phyloP scores from a whole-genome alignment of 345 rosid species.

The Odontarrhena argentea region DNA sequence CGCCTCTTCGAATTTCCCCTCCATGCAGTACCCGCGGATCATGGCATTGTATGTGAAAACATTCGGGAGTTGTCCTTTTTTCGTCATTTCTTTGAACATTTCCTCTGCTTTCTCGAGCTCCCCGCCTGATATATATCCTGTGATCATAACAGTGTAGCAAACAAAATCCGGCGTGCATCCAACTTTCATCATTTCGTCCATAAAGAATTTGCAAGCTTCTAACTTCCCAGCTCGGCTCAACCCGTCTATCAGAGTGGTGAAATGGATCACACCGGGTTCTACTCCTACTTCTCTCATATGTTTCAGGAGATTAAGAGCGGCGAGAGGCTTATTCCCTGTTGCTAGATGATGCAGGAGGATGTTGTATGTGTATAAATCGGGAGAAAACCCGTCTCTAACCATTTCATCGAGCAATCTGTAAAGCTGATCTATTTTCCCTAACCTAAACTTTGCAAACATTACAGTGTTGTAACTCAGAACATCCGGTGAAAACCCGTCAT shows the following conservation, averaged over 20 bases:
- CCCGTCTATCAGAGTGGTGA: conserved; percentile 85
- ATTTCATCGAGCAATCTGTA: conserved; percentile 74
- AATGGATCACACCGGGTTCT: conserved; percentile 70
- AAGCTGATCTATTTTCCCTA: conserved; percentile 68
- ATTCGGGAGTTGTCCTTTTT: conserved; percentile 71
- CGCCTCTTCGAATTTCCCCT: conserved; percentile 68
- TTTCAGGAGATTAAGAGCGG: conserved; percentile 70
- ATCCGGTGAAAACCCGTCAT: conserved; percentile 63
- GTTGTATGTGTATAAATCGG: conserved; percentile 82
- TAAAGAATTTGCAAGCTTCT: conserved; percentile 79
- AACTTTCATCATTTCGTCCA: conserved; percentile 68
- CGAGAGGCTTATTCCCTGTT: conserved; percentile 74
- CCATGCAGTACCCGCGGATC: conserved; percentile 88
- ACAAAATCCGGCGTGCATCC: conserved; percentile 81
- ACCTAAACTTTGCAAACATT: conserved; percentile 71
- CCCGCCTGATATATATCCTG: conserved; percentile 66
- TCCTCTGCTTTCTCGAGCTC: conserved; percentile 72
- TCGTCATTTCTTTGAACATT: conserved; percentile 70
- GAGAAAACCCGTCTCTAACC: conserved; percentile 63
- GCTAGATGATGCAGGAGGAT: conserved; percentile 82
- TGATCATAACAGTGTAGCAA: conserved; percentile 83
- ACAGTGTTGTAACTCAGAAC: conserved; percentile 68
- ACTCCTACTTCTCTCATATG: conserved; percentile 78
- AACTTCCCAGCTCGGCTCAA: conserved; percentile 86
- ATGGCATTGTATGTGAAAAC: conserved; percentile 80